phyloP scores from a whole-genome alignment of 2,329 filamentous ascomycete species.

The Calonectria naviculata region DNA sequence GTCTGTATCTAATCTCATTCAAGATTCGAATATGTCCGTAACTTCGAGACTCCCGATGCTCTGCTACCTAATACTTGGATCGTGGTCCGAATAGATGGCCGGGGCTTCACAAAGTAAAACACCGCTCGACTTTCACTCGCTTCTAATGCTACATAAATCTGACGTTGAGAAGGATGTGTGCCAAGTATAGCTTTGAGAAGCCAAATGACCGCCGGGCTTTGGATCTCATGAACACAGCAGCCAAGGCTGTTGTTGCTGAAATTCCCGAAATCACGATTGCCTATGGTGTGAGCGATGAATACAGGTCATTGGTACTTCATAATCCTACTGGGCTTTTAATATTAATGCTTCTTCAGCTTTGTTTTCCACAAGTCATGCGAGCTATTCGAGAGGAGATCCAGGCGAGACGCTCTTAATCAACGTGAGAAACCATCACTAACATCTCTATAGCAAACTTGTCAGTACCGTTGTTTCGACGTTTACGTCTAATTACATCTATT shows the following conservation, averaged over 20 bases:
- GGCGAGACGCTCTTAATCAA: conserved; percentile 59
- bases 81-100: conserved; percentile 91
- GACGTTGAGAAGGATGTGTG: conserved; percentile 72
- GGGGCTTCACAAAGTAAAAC: conserved; percentile 92
- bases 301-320: conserved; percentile 62
- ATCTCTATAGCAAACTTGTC: conserved; percentile 78
- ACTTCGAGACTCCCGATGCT: conserved; percentile 84
- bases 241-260: conserved; percentile 84
- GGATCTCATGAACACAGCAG: conserved; percentile 94
- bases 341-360: conserved; percentile 67
- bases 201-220: conserved; percentile 91
- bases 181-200: conserved; percentile 87
- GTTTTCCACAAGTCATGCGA: conserved; percentile 85
- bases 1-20: conserved; percentile 23
- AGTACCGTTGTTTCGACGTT: conserved; percentile 94
- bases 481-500: conserved; percentile 87
- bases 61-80: conserved; percentile 95
- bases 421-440: conserved; percentile 14
- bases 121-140: not conserved
- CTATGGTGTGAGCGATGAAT: conserved; percentile 96
- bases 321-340: not conserved
- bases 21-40: conserved; percentile 94
- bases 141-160: conserved; percentile 19
- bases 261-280: conserved; percentile 87
- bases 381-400: conserved; percentile 87